Conservation (phyloP, 176 grass and related monocot species). For the Olyra latifolia region DNA sequence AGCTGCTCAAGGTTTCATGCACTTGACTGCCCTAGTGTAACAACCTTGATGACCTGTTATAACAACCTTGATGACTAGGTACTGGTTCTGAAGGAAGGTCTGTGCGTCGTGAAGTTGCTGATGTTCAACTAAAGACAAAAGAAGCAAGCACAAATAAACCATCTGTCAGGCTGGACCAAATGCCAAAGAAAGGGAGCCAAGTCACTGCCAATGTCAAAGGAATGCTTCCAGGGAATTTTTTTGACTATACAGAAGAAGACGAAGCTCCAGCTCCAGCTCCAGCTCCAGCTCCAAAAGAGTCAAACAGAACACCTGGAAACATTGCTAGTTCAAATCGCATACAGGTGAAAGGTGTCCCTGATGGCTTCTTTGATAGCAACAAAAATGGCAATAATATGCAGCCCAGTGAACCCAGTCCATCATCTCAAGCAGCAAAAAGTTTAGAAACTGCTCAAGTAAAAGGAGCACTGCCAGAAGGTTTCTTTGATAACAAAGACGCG, state of each 20-base stretch:
- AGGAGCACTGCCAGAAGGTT: slow-evolving; percentile 82
- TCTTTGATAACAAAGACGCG: slow-evolving; percentile 98
- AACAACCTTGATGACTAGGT: slow-evolving; percentile 50
- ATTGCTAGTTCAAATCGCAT: slow-evolving; percentile 24
- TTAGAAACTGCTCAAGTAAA: slow-evolving; percentile 50
- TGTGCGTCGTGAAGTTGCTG: slow-evolving; percentile 35
- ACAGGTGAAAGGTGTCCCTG: slow-evolving; percentile 63
- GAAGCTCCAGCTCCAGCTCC: slow-evolving; percentile 42
- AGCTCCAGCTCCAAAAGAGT: slow-evolving; percentile 50
- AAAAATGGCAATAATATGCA: slow-evolving; percentile 30
- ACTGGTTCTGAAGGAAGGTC: slow-evolving; percentile 46
- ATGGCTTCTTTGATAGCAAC: slow-evolving; percentile 60
- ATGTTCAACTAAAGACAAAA: slow-evolving; percentile 25
- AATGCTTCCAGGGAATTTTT: slow-evolving; percentile 53
- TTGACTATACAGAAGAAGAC: slow-evolving; percentile 51
- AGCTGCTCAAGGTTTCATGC: slow-evolving; percentile 6
- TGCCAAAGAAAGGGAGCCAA: slow-evolving; percentile 36
- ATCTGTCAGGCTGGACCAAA: slow-evolving; percentile 35
- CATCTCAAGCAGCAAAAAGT: slow-evolving; percentile 29
- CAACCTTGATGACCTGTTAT: slow-evolving; percentile 42
- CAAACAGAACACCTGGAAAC: slow-evolving; percentile 34
- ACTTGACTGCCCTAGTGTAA: slow-evolving; percentile 19
- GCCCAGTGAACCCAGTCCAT: slow-evolving; percentile 39
- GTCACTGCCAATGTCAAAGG: slow-evolving; percentile 26
- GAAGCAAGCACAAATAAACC: slow-evolving; percentile 41